Evolutionary conservation across 148 eudicot genomes (phyloP), one percentile per base, ranked within the genome.

Genomic region (Simmondsia chinensis): DNA sequence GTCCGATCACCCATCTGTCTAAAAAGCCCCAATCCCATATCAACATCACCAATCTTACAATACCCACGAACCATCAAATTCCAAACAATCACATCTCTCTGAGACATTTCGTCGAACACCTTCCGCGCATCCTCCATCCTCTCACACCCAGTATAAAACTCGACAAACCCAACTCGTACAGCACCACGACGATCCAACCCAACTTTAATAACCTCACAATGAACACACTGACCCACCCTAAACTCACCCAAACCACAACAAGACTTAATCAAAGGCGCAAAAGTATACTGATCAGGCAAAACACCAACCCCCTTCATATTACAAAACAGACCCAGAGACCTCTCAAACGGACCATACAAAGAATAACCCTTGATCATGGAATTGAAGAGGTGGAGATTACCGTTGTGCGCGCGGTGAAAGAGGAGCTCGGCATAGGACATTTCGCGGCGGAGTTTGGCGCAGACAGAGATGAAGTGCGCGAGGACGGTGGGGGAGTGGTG

Each of bases 51-150:
- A 41, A 7, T 45, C 31, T 52, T 68, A 37, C 69, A 71, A 54
- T 48, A 77, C 69, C 91, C 91, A 45, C 59, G 64, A 60, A 77
- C 46, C 84, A 82, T 74, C 69, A 74, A 71, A 44, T 82, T 82
- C 91, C 84, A 77, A 31, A 71, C 57, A 1, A 82, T 57, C 19
- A 74, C 76, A 65, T 82, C 81, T 49, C 65, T 68, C 0, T 77
- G 49, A 46, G 57, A 49, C 79, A 82, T 82, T 77, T 76, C 83
- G 47, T 83, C 87, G 14, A 83, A 83, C 84, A 74, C 70, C 69
- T 55, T 73, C 46, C 28, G 22, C 2, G 91, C 91, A 22, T 77
- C 71, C 20, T n/a, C 54, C 76, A 77, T 68, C 26, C 29, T 46
- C 45, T 20, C 76, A 57, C 76, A 74, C 22, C 30, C 56, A 0